Evolutionary conservation across 2,329 filamentous ascomycete genomes (phyloP), one percentile per base, ranked within the genome.

Genomic region (Fusarium longipes): DNA sequence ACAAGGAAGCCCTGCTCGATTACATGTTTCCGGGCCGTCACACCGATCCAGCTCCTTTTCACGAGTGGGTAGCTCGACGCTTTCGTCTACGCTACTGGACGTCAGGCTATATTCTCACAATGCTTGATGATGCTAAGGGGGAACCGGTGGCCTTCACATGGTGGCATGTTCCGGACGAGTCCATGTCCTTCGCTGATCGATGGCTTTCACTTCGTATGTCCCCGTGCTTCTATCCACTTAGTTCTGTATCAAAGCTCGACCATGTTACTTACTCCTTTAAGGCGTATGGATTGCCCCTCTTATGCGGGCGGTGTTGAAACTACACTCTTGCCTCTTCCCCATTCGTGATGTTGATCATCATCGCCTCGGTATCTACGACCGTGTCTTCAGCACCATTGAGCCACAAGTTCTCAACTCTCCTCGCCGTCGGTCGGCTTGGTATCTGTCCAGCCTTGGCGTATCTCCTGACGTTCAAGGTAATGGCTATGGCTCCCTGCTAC

Each of bases 371-470:
- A 58, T 68, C 49, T 77, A 77, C 45, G 61, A 67, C 48, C 74
- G 71, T 57, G 67, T 70, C 51, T 72, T 77, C 51, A 54, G 62
- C 30, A 49, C 57, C 32, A 47, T 76, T 36, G 72, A 76, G 49
- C 71, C 72, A 8, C 25, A 62, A 11, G 51, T 75, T 43, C 68
- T 78, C 20, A 68, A 64, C 44, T 70, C 74, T 24, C 70, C 72
- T 27, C 70, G 71, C 27, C 76, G 76, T 27, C 70, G 63, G 27
- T 58, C 69, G 9, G 77, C 77, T 15, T 78, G 74, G 75, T 80
- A 80, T 58, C 72, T 80, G 11, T 75, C 76, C 47, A 76, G 70
- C 18, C 58, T 80, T 20, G 75, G 68, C n/a, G 74, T 80, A 10
- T 63, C 71, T 22, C 77, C 78, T 2, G 49, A 48, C 8, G 50